Conservation (phyloP, 2,329 filamentous ascomycete species). For the Rhytidhysteron rufulum region DNA sequence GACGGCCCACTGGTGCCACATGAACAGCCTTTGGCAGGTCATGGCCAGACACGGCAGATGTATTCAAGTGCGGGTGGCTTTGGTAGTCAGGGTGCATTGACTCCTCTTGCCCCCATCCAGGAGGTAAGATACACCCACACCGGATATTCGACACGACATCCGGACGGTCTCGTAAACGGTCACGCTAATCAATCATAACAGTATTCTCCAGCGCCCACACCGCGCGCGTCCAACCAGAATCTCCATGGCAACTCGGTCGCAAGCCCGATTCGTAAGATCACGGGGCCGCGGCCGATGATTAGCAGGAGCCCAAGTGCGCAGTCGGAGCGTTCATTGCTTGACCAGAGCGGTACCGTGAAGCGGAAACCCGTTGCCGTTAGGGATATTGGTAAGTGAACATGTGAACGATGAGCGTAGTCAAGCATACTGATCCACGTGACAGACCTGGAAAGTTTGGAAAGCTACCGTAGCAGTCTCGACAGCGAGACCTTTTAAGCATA, state of each 20-base stretch:
- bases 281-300: slow-evolving; percentile 48
- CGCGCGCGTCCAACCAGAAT: slow-evolving; percentile 22
- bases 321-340: slow-evolving; percentile 13
- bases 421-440: slow-evolving; percentile 7
- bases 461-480: slow-evolving; percentile 32
- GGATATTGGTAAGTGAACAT: slow-evolving; percentile 18
- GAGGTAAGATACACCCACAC: slow-evolving; percentile 50
- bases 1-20: slow-evolving; percentile 57
- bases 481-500: slow-evolving; percentile 30
- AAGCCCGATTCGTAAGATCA: slow-evolving; percentile 42
- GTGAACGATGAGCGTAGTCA: background rate
- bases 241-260: slow-evolving; percentile 20
- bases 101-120: slow-evolving; percentile 47
- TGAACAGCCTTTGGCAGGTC: slow-evolving; percentile 34
- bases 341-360: slow-evolving; percentile 31
- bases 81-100: slow-evolving; percentile 33
- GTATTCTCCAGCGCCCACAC: slow-evolving; percentile 30
- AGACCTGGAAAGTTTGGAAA: slow-evolving; percentile 29
- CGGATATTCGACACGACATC: slow-evolving; percentile 31
- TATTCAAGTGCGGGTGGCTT: slow-evolving; percentile 34
- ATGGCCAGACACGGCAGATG: slow-evolving; percentile 36
- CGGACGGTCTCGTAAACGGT: background rate
- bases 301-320: slow-evolving; percentile 45
- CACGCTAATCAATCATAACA: slow-evolving; percentile 7
- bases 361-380: slow-evolving; percentile 27